These are phyloP conservation scores for Isabelozyma pseudorhagii DNA, from an alignment of 805 yeast genomes.

Conservation along the genomic window DNA sequence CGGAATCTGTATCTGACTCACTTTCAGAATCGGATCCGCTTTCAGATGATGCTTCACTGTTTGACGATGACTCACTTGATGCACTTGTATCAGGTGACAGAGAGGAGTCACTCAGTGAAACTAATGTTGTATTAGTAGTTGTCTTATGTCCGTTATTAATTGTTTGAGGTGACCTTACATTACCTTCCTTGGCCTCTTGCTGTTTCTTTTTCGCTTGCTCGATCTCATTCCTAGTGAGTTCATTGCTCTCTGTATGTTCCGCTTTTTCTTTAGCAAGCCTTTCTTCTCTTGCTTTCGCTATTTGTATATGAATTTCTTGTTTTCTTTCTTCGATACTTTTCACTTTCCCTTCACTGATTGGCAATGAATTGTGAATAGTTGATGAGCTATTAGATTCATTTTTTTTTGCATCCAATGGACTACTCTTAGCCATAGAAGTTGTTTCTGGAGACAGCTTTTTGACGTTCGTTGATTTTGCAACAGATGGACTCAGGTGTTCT, in stretches of 20 bases:
- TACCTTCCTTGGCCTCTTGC: background rate
- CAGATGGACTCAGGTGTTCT: background rate
- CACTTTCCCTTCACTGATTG: background rate
- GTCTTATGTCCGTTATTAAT: no score
- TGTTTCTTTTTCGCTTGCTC: background rate
- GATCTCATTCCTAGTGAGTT: background rate
- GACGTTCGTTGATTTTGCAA: background rate
- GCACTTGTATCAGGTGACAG: background rate
- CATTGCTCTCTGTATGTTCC: background rate
- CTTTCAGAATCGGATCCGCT: conserved; percentile 1
- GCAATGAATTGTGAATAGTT: background rate
- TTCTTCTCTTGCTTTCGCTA: background rate
- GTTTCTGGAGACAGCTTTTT: background rate
- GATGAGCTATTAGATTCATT: no score
- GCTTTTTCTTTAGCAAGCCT: background rate
- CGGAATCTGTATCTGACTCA: conserved; percentile 8
- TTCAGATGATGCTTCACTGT: background rate
- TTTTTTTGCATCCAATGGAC: no score
- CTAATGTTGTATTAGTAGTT: no score
- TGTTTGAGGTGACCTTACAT: no score
- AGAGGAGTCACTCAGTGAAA: background rate
- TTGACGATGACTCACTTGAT: background rate
- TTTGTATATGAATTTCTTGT: background rate
- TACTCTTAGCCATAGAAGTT: background rate
- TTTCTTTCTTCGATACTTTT: background rate